Base-by-base conservation (phyloP, 257 asterid genomes). In the Solanum tarijense region DNA sequence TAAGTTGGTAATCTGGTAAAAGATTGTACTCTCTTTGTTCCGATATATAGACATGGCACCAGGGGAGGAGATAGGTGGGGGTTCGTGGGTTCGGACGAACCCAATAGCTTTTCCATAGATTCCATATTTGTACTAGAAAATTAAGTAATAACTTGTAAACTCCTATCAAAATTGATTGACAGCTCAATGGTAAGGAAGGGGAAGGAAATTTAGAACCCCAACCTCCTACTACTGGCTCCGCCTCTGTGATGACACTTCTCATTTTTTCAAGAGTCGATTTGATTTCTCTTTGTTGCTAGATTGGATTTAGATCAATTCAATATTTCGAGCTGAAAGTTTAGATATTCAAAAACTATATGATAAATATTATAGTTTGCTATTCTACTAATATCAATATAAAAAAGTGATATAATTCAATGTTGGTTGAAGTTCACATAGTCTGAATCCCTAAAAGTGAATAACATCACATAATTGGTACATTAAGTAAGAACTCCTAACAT, bases 81-180 rank as follows among this genome's bases (percentile, higher is more conserved):
- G 18, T 43, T 43, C 18, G 18, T 43, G 52, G 52, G 1, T 43
- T 43, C 52, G 52, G 6, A 46, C 2, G 6, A 46, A 46, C 1
- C 0, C 18, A 12, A 0, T 46, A 12, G 0, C 18, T 46, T 46
- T 46, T 43, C 0, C 55, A 0, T 12, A 12, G 55, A 46, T 0
- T 0, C 0, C 0, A 46, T 46, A 46, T 4, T 12, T 46, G 18
- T 46, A 46, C 55, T 46, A 46, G 18, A 46, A 46, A 46, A 46
- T 46, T 46, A 46, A 46, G 18, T 12, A 46, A 43, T 43, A 43
- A 43, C 52, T 43, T 4, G 6, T 43, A 4, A 12, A 46, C 6
- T 12, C 55, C 55, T 46, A 46, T 0, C 2, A 46, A 46, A 46
- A 46, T 0, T 12, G 18, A 46, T 46, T 46, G 55, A 46, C 18